Percentiles rank a stretch among this genome's conserved stretches.
Evolutionary conservation across 768 basidiomycete genomes (phyloP).

Genomic region (Daedalea quercina): DNA sequence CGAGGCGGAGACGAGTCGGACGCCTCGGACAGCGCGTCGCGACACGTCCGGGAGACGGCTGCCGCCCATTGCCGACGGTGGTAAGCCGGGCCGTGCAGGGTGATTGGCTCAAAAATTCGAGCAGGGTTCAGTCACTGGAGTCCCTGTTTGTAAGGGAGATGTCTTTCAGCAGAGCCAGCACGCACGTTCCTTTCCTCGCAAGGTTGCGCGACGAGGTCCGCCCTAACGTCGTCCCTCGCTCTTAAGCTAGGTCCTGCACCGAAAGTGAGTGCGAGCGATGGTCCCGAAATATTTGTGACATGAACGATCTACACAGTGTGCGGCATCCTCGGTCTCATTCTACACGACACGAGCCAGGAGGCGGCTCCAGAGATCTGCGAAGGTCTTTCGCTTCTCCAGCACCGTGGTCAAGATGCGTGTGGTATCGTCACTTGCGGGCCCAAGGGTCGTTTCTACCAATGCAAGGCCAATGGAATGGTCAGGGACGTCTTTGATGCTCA

Average conservation of each 20-base stretch:
- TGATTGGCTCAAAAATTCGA: neutral
- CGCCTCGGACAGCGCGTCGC: constrained; percentile 3
- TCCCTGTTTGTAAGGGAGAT: neutral
- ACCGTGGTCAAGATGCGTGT: constrained; percentile 96
- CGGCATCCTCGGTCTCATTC: constrained; percentile 84
- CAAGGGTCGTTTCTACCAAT: constrained; percentile 94
- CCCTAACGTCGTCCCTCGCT: neutral
- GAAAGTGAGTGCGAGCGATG: neutral
- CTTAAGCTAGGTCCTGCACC: neutral
- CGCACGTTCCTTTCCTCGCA: constrained; percentile 1
- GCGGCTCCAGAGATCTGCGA: constrained; percentile 89
- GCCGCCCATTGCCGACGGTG: neutral
- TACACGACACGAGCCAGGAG: constrained; percentile 68
- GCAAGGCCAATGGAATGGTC: constrained; percentile 99
- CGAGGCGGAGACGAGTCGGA: neutral
- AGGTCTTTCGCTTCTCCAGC: constrained; percentile 92
- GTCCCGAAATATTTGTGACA: neutral
- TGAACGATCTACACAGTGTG: constrained; percentile 51
- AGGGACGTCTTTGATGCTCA: constrained; percentile 89
- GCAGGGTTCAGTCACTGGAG: neutral
- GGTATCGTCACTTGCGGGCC: constrained; percentile 95
- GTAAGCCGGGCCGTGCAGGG: neutral
- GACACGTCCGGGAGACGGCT: constrained; percentile 1
- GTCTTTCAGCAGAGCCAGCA: too few species aligned
- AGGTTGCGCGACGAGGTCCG: neutral